Conservation (phyloP, 2,329 filamentous ascomycete genomes). For the Pleochaeta shiraiana region DNA sequence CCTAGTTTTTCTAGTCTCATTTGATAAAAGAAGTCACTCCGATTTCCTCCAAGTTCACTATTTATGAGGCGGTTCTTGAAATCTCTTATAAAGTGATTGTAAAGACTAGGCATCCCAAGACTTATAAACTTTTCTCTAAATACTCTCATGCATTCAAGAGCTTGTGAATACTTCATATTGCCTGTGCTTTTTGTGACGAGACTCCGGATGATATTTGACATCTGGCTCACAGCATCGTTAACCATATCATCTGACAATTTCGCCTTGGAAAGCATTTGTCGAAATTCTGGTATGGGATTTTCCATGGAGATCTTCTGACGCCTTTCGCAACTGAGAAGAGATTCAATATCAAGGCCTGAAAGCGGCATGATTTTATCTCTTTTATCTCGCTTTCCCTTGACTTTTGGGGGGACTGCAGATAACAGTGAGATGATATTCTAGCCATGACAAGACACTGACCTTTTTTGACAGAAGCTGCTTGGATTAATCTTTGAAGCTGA, state of each 20-base stretch:
- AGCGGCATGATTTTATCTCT: slow-evolving; percentile 55
- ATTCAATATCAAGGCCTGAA: slow-evolving; percentile 73
- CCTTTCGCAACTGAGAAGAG: slow-evolving; percentile 42
- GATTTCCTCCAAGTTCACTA: no score
- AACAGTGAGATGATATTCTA: slow-evolving; percentile 9
- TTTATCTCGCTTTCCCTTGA: slow-evolving; percentile 43
- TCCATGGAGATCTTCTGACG: slow-evolving; percentile 30
- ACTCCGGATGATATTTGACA: slow-evolving; percentile 45
- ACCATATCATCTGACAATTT: slow-evolving; percentile 36
- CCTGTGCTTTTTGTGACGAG: slow-evolving; percentile 19
- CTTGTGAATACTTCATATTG: no score
- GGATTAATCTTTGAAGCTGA: slow-evolving; percentile 40
- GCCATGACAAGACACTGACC: slow-evolving; percentile 23
- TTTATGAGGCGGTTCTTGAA: no score
- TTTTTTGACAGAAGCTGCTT: slow-evolving; percentile 63
- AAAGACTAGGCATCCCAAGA: no score
- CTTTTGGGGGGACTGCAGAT: slow-evolving; percentile 48
- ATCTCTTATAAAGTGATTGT: no score
- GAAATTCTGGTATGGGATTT: slow-evolving; percentile 83
- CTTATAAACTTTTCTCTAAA: no score
- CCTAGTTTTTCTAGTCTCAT: no score
- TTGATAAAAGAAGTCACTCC: no score
- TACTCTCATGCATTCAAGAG: no score
- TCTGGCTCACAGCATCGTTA: slow-evolving; percentile 47
- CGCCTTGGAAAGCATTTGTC: slow-evolving; percentile 44